Percentiles rank a stretch among this genome's conserved stretches.
These are phyloP conservation scores for Rhytidiadelphus loreus DNA, from an alignment of 225 moss, liverwort and hornwort genomes.

Conservation along the genomic window DNA sequence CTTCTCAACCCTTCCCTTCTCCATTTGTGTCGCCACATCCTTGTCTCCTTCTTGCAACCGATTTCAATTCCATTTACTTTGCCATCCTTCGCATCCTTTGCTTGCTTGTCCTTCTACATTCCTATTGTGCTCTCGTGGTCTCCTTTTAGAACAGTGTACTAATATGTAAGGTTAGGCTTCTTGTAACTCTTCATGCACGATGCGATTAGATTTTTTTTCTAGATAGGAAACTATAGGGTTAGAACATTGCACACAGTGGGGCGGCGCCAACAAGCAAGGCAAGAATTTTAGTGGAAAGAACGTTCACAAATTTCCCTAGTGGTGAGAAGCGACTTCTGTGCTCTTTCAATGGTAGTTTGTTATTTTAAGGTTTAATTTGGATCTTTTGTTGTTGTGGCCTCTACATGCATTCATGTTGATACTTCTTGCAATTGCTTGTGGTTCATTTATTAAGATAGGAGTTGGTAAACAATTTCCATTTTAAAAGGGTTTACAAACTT, in stretches of 20 bases:
- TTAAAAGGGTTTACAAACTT: not conserved
- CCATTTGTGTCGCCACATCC: fast-evolving
- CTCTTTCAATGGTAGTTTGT: no score
- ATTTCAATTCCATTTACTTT: not conserved
- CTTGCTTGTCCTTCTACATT: not conserved
- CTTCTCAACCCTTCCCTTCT: fast-evolving
- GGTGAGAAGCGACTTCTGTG: fast-evolving
- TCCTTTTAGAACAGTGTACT: not conserved
- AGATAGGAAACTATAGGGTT: fast-evolving
- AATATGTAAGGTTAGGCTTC: not conserved
- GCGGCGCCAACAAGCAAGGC: not conserved
- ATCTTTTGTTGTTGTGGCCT: not conserved
- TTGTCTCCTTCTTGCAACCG: fast-evolving
- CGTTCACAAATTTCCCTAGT: fast-evolving
- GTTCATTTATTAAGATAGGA: not conserved
- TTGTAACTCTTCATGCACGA: fast-evolving
- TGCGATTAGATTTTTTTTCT: not conserved
- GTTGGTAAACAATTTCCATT: not conserved
- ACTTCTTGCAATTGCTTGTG: not conserved
- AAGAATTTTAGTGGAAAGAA: no score
- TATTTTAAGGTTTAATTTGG: not conserved
- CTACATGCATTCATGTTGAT: not conserved
- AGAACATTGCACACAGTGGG: fast-evolving
- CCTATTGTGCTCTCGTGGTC: not conserved
- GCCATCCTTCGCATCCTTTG: not conserved